Conservation (phyloP, 2,329 filamentous ascomycete species). For the Diaporthe vaccinii region DNA sequence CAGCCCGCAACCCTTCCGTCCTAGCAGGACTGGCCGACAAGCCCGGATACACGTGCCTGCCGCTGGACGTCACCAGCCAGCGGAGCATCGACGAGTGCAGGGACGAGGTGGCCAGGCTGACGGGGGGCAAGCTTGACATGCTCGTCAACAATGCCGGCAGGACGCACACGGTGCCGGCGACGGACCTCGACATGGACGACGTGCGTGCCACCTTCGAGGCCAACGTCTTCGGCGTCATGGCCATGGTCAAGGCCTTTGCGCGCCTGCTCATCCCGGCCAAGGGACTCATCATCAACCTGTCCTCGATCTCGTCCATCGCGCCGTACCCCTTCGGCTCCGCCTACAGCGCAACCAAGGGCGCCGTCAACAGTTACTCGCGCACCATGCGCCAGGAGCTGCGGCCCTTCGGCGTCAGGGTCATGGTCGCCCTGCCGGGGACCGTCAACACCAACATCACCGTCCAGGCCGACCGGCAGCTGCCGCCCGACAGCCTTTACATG, state of each 20-base stretch:
- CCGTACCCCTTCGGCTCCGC: slow-evolving; percentile 67
- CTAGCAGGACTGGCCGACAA: slow-evolving; percentile 59
- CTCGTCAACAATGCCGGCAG: slow-evolving; percentile 68
- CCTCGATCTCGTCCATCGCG: slow-evolving; percentile 63
- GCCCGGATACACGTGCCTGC: slow-evolving; percentile 60
- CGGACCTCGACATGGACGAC: slow-evolving; percentile 61
- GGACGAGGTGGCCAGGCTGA: slow-evolving; percentile 61
- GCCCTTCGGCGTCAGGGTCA: slow-evolving; percentile 69
- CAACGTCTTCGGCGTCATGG: slow-evolving; percentile 71
- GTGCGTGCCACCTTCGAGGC: slow-evolving; percentile 68
- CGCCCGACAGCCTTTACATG: slow-evolving; percentile 61
- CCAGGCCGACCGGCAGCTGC: slow-evolving; percentile 57
- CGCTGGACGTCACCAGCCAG: slow-evolving; percentile 66
- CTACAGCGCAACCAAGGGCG: slow-evolving; percentile 70
- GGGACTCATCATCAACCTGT: slow-evolving; percentile 69
- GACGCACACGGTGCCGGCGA: slow-evolving; percentile 41
- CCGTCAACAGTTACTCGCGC: slow-evolving; percentile 66
- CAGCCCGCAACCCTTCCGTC: slow-evolving; percentile 64
- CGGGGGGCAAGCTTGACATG: slow-evolving; percentile 67
- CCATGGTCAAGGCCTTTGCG: slow-evolving; percentile 65
- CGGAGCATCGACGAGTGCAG: slow-evolving; percentile 65
- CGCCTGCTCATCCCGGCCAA: slow-evolving; percentile 62
- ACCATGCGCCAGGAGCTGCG: slow-evolving; percentile 66
- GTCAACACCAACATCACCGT: slow-evolving; percentile 65
- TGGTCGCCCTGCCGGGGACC: slow-evolving; percentile 68